Percentiles rank a stretch among this genome's conserved stretches.
phyloP scores from a whole-genome alignment of 495 filamentous ascomycete genomes.

The Penicillium atrosanguineum region DNA sequence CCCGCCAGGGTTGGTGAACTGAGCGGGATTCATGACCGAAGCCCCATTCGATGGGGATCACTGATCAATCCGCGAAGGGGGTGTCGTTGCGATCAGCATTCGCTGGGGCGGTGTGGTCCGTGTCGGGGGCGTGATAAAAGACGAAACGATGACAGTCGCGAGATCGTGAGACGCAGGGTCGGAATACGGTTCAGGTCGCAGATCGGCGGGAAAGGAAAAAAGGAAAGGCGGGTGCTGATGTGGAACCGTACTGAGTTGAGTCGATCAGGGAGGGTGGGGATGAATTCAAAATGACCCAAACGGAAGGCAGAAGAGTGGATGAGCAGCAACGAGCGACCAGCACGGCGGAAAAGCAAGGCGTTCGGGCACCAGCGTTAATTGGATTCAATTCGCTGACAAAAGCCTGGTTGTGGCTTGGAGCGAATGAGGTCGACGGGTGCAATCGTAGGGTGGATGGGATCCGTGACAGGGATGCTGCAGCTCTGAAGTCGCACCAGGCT shows the following conservation, averaged over 20 bases:
- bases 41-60: constrained; percentile 46
- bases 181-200: constrained; percentile 7
- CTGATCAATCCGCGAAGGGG: constrained; percentile 38
- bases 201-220: constrained; percentile 19
- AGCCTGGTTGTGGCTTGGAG: constrained; percentile 31
- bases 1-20: constrained; percentile 45
- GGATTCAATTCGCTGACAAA: constrained; percentile 32
- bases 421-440: constrained; percentile 27
- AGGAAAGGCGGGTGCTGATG: constrained; percentile 22
- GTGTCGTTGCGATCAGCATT: constrained; percentile 39
- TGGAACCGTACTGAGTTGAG: constrained; percentile 28
- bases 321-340: constrained; percentile 25
- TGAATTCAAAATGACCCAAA: constrained; percentile 25
- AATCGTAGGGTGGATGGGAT: constrained; percentile 31
- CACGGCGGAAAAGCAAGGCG: constrained; percentile 37
- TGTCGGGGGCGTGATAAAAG: background rate
- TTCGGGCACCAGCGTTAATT: constrained; percentile 42
- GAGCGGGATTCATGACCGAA: constrained; percentile 50
- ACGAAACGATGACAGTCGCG: background rate
- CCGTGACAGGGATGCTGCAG: constrained; percentile 43
- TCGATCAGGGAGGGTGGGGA: constrained; percentile 35
- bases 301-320: constrained; percentile 16
- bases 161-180: constrained; percentile 8
- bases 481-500: constrained; percentile 27
- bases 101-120: constrained; percentile 22